Base-by-base conservation (phyloP, 257 asterid genomes). In the Solanum sitiens region DNA sequence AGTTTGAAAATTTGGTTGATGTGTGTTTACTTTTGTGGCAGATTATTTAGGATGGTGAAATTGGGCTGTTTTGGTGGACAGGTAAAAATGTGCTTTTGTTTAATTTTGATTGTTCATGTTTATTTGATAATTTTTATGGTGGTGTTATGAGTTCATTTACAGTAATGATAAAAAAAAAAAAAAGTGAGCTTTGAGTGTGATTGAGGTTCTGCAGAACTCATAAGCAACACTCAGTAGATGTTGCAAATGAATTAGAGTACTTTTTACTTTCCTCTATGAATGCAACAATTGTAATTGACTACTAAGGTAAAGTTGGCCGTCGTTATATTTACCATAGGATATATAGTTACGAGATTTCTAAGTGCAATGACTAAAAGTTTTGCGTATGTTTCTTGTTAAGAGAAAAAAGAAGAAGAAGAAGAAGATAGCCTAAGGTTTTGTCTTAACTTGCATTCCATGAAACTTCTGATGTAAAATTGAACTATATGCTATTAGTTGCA, bases 41-140 rank as follows among this genome's bases (percentile, higher is more conserved):
- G 87, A 85, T 50, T 83, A 30, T 63, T 77, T 25, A 71, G 27
- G 86, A 92, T 92, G 93, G 91, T 79, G 39, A 92, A 89, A 45
- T 76, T 89, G 23, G 47, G 87, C 20, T 91, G 92, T 83, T 90
- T 91, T 87, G 83, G 77, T 88, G 25, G 79, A 67, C 79, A 88
- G 94, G 94, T 92, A 90, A 86, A 30, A 63, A 30, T 56, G 80
- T 53, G 32, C 71, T 35, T 50, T 75, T 76, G 23, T 61, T 56
- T 75, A 16, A 10, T 39, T 30, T 42, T 61, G 42, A 9, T 59
- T 39, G 14, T 68, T 83, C 44, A 11, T 44, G 33, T 30, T 65
- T 16, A 8, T 37, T 23, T 74, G 42, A 37, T 59, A 33, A 37
- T 71, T 39, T 14, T 63, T 20, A 2, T 39, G 87, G 63, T 84